Evolutionary conservation across 257 asterid genomes (phyloP).

Genomic region (Solanum etuberosum): DNA sequence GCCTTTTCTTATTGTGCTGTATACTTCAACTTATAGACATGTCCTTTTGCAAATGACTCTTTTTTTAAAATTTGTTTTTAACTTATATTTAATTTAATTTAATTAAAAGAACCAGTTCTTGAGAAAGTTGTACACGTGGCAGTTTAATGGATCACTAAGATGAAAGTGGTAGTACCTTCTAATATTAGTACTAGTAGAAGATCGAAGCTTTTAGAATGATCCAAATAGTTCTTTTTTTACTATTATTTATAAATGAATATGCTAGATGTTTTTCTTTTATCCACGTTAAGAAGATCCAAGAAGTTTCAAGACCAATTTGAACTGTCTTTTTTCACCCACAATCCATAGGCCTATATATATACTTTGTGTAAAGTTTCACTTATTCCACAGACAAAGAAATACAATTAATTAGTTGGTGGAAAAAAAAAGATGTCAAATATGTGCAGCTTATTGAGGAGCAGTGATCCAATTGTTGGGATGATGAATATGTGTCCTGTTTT

Average conservation of each 20-base stretch:
- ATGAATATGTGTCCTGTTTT: slow-evolving; percentile 16
- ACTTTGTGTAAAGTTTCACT: neutral
- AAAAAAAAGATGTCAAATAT: neutral
- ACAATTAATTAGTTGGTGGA: neutral
- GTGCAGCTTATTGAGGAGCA: neutral
- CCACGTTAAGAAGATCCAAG: neutral
- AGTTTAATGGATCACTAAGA: neutral
- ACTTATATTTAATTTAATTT: neutral
- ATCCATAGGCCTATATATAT: no score
- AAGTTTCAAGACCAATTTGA: neutral
- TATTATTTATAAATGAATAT: neutral
- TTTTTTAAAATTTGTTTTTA: no score
- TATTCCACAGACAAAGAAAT: neutral
- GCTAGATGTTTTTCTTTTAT: neutral
- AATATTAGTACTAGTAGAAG: neutral
- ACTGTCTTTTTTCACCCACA: neutral
- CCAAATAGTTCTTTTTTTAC: neutral
- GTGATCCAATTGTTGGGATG: slow-evolving; percentile 9
- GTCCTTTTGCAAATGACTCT: neutral
- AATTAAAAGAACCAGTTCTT: neutral
- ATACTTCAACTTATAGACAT: neutral
- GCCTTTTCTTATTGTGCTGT: neutral
- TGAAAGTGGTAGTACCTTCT: neutral
- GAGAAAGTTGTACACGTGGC: neutral
- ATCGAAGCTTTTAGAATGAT: neutral